Evolutionary conservation across 768 basidiomycete genomes (phyloP), one percentile per base, ranked within the genome.

Genomic region (Dacryopinax spathularia): DNA sequence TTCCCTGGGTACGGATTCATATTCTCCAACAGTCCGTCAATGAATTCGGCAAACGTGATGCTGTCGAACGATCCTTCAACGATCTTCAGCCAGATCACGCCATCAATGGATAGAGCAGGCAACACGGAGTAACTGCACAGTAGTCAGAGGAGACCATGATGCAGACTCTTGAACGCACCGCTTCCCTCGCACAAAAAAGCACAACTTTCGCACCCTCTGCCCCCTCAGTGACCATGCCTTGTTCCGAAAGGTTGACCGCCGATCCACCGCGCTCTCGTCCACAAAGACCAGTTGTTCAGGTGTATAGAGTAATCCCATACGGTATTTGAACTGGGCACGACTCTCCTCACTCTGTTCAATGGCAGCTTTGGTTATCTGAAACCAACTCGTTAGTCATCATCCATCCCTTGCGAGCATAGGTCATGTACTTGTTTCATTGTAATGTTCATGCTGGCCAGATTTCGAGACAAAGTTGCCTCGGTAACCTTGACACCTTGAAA

Each of bases 211-310:
- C 27, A 70, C 73, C n/a, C 65, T 62, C 0, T 33, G 27, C 1
- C 73, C 73, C 12, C 27, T 44, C 6, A 68, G 67, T 1, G 72
- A 69, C 74, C 75, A 77, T 2, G 68, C 74, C 12, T 35, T 63
- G 20, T 62, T 60, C 2, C 70, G 61, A 16, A 66, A 65, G 1
- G 66, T 64, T 2, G 70, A 74, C 9, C 65, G 65, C 1, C 70
- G 67, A 62, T 75, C 73, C 65, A 70, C 74, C 3, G 71, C 68
- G 61, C 69, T 72, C 62, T 77, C 76, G 62, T 77, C 76, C 1
- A 75, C 68, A 61, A 76, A 76, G 1, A 76, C 70, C 9, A 72
- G 70, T 27, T 68, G 66, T 2, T 68, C 65, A 1, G 71, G 36
- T 2, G 27, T 22, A 44, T 65, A 71, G 6, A 56, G 33, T 15